Conservation (phyloP, 352 stramenopile species). For the Phytophthora pluvialis region DNA sequence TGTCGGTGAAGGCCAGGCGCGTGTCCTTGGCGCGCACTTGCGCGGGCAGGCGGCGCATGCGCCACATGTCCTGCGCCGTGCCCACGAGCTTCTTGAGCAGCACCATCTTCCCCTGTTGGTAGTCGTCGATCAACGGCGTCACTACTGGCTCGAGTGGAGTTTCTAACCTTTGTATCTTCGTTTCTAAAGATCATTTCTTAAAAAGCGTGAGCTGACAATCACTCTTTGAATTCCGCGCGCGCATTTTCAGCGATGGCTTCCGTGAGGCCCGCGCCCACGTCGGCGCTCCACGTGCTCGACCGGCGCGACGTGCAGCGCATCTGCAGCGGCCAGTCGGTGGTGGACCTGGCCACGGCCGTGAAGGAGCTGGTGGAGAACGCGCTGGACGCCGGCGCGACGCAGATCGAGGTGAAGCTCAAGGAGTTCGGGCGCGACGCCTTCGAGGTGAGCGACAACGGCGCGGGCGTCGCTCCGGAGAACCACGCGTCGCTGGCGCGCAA, state of each 20-base stretch:
- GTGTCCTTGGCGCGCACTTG: constrained; percentile 61
- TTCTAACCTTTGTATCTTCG: neutral
- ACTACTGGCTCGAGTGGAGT: no score
- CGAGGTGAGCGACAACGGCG: constrained; percentile 97
- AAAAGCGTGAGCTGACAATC: constrained; percentile 23
- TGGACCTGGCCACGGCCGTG: constrained; percentile 94
- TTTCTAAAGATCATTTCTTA: no score
- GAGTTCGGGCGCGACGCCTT: constrained; percentile 93
- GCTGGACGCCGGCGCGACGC: constrained; percentile 69
- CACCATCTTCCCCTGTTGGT: constrained; percentile 30
- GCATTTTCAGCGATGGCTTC: constrained; percentile 5
- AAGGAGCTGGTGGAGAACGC: constrained; percentile 98
- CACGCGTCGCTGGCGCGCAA: constrained; percentile 87
- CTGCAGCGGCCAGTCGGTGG: constrained; percentile 94
- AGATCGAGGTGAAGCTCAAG: constrained; percentile 91
- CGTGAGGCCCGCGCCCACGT: neutral
- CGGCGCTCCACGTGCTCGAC: constrained; percentile 48
- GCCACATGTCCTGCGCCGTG: constrained; percentile 53
- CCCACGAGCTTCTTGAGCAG: constrained; percentile 50
- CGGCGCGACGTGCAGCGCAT: constrained; percentile 68
- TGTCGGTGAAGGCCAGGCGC: constrained; percentile 59
- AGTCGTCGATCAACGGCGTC: no score
- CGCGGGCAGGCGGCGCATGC: constrained; percentile 46
- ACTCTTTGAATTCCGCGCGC: constrained; percentile 20
- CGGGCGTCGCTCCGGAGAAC: constrained; percentile 83